Percentiles rank a stretch among this genome's conserved stretches.
Evolutionary conservation across 2,329 filamentous ascomycete genomes (phyloP).

Genomic region (Sporothrix protearum): DNA sequence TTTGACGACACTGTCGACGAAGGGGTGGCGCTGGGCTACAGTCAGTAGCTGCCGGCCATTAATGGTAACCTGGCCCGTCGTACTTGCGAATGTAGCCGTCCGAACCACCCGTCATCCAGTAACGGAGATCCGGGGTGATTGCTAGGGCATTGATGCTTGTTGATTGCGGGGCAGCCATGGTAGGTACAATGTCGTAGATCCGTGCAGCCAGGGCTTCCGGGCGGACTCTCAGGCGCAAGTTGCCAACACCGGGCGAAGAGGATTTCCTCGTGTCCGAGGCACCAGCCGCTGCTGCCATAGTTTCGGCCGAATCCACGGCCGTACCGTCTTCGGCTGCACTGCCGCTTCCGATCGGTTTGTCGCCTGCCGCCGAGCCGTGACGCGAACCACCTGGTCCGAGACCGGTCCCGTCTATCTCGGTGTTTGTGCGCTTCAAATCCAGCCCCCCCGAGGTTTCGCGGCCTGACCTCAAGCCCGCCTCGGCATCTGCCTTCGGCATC

Average conservation of each 20-base stretch:
- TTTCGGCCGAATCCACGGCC: constrained; percentile 24
- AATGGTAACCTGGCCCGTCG: constrained; percentile 85
- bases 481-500: constrained; percentile 41
- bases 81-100: constrained; percentile 97
- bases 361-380: neutral
- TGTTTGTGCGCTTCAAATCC: constrained; percentile 33
- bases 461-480: constrained; percentile 18
- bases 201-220: constrained; percentile 74
- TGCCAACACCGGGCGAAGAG: constrained; percentile 34
- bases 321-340: constrained; percentile 22
- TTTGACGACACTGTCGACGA: constrained; percentile 95
- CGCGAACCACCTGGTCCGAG: neutral
- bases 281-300: constrained; percentile 15
- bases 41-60: constrained; percentile 93
- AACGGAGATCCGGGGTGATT: constrained; percentile 88
- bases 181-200: constrained; percentile 92
- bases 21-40: constrained; percentile 91
- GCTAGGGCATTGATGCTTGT: constrained; percentile 93
- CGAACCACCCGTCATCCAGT: constrained; percentile 88
- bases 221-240: constrained; percentile 59
- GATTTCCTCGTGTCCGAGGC: constrained; percentile 33
- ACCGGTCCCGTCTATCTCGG: neutral
- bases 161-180: constrained; percentile 91
- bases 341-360: constrained; percentile 26
- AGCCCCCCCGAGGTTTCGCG: constrained; percentile 30